Evolutionary conservation across 352 stramenopile species (phyloP).

Genomic region (Globisporangium okanoganense): DNA sequence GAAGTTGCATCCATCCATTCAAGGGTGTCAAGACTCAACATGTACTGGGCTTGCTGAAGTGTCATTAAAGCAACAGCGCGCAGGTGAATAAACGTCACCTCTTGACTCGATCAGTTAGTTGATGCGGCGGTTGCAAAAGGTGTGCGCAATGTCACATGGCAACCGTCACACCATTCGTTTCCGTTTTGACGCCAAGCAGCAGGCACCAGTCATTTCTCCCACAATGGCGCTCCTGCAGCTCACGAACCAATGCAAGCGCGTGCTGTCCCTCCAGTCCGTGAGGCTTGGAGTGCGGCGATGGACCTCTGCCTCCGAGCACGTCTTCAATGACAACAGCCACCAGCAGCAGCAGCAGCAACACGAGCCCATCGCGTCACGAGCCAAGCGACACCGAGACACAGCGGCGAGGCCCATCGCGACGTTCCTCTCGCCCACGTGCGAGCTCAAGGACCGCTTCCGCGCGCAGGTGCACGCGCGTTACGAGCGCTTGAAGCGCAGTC

Average conservation of each 20-base stretch:
- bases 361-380: not conserved
- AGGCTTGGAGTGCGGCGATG: not conserved
- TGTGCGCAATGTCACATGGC: not conserved
- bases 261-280: not conserved
- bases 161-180: not conserved
- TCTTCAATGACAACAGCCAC: too few species aligned
- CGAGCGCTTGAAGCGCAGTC: slow-evolving; percentile 12
- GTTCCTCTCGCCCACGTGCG: slow-evolving; percentile 18
- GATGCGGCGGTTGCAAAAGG: not conserved
- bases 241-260: not conserved
- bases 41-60: too few species aligned
- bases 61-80: too few species aligned
- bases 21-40: not conserved
- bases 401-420: slow-evolving; percentile 7
- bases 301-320: not conserved
- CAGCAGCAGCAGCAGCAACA: not conserved
- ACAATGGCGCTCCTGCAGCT: not conserved
- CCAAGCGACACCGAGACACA: not conserved
- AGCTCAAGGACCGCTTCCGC: slow-evolving; percentile 21
- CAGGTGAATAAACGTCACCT: too few species aligned
- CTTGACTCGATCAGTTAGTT: too few species aligned
- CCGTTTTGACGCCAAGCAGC: not conserved
- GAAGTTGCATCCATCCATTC: not conserved
- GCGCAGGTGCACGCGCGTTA: slow-evolving; percentile 11
- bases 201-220: not conserved